These are phyloP conservation scores for Phaseolus coccineus DNA, from an alignment of 331 rosid species.

Conservation along the genomic window DNA sequence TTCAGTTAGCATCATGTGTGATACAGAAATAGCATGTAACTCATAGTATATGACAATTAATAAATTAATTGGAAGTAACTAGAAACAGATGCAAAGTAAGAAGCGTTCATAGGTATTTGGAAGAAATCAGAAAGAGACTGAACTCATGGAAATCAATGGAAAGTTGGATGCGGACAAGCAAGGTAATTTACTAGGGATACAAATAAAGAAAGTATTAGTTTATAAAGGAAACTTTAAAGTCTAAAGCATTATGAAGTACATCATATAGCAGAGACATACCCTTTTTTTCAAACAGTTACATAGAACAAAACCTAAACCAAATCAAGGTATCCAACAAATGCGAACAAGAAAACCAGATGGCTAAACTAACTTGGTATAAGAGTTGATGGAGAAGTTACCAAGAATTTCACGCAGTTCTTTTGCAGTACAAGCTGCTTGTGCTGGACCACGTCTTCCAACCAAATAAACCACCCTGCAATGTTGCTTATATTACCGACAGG, in stretches of 20 bases:
- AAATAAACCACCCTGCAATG: slow-evolving; percentile 76
- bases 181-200: slow-evolving; percentile 18
- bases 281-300: slow-evolving; percentile 29
- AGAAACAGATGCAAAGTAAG: slow-evolving; percentile 12
- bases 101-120: background rate
- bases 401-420: slow-evolving; percentile 91
- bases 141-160: background rate
- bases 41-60: slow-evolving; percentile 15
- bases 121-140: slow-evolving; percentile 26
- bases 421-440: slow-evolving; percentile 96
- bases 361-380: background rate
- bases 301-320: slow-evolving; percentile 26
- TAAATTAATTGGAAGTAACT: background rate
- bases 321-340: slow-evolving; percentile 26
- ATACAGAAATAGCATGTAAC: slow-evolving; percentile 6
- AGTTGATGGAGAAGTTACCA: slow-evolving; percentile 60
- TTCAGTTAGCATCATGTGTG: slow-evolving; percentile 17
- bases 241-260: background rate
- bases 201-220: slow-evolving; percentile 21
- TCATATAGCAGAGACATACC: slow-evolving; percentile 6
- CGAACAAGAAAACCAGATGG: slow-evolving; percentile 15
- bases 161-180: slow-evolving; percentile 12
- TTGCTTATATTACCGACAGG: slow-evolving; percentile 32
- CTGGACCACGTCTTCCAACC: slow-evolving; percentile 99
- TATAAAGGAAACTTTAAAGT: slow-evolving; percentile 37